Conservation (phyloP, 1,284 basidiomycete species). For the Naganishia sp. region DNA sequence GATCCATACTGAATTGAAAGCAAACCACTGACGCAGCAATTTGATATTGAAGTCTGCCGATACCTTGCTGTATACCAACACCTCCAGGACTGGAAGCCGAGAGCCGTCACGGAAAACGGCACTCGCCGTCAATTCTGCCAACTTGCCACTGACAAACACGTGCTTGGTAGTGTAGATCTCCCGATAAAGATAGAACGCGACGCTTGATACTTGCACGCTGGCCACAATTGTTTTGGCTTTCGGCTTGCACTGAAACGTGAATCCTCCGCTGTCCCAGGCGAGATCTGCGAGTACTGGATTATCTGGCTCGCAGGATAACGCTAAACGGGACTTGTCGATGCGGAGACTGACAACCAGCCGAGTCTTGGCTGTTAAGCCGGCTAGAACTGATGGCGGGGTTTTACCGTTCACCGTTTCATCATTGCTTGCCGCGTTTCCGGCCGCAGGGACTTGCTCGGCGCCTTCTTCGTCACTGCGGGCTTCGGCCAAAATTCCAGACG, state of each 20-base stretch:
- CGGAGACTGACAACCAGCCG: slow-evolving; percentile 68
- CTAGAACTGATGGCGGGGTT: slow-evolving; percentile 13
- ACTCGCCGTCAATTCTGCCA: slow-evolving; percentile 48
- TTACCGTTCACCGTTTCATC: slow-evolving; percentile 35
- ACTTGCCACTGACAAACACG: slow-evolving; percentile 47
- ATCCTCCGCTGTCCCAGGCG: slow-evolving; percentile 89
- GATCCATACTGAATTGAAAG: slow-evolving; percentile 87
- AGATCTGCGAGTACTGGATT: slow-evolving; percentile 82
- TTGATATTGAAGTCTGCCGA: slow-evolving; percentile 72
- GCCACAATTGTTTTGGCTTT: slow-evolving; percentile 66
- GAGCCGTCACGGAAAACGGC: slow-evolving; percentile 35
- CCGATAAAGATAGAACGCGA: slow-evolving; percentile 75
- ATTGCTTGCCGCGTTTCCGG: background rate
- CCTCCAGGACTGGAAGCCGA: slow-evolving; percentile 55
- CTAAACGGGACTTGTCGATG: slow-evolving; percentile 81
- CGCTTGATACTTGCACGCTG: slow-evolving; percentile 73
- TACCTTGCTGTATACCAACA: slow-evolving; percentile 74
- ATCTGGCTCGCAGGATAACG: slow-evolving; percentile 81
- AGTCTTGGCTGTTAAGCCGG: slow-evolving; percentile 37
- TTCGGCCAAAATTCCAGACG: slow-evolving; percentile 49
- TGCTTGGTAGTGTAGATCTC: slow-evolving; percentile 64
- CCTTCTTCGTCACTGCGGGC: background rate
- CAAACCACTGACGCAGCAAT: slow-evolving; percentile 77
- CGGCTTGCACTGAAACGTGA: slow-evolving; percentile 73
- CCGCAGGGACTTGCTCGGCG: background rate